Evolutionary conservation across 1,284 basidiomycete genomes (phyloP).

Genomic region (Tremellales sp.): DNA sequence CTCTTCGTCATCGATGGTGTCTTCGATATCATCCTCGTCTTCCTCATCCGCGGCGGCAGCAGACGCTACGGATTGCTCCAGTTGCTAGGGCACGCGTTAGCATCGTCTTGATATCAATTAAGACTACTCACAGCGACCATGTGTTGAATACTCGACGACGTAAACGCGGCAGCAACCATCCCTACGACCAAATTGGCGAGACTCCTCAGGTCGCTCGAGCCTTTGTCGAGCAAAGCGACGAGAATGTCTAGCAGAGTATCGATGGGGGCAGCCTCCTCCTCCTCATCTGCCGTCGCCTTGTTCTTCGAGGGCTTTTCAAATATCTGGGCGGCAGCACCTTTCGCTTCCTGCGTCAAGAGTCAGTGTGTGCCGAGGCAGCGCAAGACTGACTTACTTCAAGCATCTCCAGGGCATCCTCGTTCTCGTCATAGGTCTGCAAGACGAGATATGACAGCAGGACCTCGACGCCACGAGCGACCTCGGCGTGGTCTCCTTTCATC

Average conservation of each 20-base stretch:
- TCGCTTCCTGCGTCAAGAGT: conserved; percentile 21
- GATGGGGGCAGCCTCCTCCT: conserved; percentile 58
- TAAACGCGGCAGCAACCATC: conserved; percentile 65
- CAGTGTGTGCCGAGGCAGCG: not conserved
- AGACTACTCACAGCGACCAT: conserved; percentile 67
- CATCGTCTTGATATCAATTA: not conserved
- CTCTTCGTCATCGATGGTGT: conserved; percentile 46
- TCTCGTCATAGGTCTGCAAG: conserved; percentile 66
- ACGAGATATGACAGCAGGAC: conserved; percentile 67
- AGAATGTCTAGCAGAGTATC: conserved; percentile 83
- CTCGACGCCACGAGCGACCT: conserved; percentile 58
- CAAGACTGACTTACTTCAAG: conserved; percentile 57
- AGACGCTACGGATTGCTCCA: conserved; percentile 55
- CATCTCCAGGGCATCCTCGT: conserved; percentile 56
- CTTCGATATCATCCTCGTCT: conserved; percentile 48
- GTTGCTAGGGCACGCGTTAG: conserved; percentile 59
- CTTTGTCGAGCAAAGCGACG: conserved; percentile 82
- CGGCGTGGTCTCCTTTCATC: conserved; percentile 54
- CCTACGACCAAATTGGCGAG: conserved; percentile 79
- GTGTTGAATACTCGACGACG: conserved; percentile 72
- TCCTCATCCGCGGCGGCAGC: conserved; percentile 38
- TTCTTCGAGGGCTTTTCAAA: conserved; percentile 49
- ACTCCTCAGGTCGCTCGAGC: conserved; percentile 74
- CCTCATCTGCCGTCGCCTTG: conserved; percentile 50
- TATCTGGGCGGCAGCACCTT: conserved; percentile 26